Evolutionary conservation across 257 asterid species (phyloP).

Genomic region (Nicotiana paniculata): DNA sequence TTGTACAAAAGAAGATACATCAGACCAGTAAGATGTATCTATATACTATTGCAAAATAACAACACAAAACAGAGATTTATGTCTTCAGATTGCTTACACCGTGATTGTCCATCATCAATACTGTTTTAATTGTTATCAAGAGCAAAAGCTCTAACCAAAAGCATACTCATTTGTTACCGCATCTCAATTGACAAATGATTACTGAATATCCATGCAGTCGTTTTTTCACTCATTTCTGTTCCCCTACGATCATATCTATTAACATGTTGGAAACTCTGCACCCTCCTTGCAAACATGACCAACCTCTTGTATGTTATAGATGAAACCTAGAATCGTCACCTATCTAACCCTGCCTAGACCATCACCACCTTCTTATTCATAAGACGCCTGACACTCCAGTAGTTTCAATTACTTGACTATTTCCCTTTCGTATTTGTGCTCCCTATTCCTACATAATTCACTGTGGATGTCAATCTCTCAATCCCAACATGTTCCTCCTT

Average conservation of each 20-base stretch:
- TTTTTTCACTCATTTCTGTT: background rate
- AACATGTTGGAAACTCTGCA: background rate
- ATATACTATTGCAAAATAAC: background rate
- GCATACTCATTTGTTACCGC: background rate
- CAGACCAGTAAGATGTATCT: background rate
- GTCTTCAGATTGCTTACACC: background rate
- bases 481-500: background rate
- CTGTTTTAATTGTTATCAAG: background rate
- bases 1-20: background rate
- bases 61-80: background rate
- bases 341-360: too few relatives aligned
- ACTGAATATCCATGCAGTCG: background rate
- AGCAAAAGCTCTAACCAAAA: background rate
- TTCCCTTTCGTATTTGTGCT: background rate
- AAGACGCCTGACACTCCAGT: background rate
- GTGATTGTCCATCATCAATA: background rate
- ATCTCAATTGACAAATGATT: background rate
- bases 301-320: background rate
- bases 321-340: background rate
- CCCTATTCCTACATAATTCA: background rate
- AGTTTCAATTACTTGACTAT: background rate
- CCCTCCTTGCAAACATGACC: background rate
- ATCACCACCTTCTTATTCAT: background rate
- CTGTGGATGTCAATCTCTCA: background rate
- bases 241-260: background rate